Evolutionary conservation across 192 early-diverging fungal genomes (phyloP), one percentile per base, ranked within the genome.

Genomic region (Piromyces finnis): DNA sequence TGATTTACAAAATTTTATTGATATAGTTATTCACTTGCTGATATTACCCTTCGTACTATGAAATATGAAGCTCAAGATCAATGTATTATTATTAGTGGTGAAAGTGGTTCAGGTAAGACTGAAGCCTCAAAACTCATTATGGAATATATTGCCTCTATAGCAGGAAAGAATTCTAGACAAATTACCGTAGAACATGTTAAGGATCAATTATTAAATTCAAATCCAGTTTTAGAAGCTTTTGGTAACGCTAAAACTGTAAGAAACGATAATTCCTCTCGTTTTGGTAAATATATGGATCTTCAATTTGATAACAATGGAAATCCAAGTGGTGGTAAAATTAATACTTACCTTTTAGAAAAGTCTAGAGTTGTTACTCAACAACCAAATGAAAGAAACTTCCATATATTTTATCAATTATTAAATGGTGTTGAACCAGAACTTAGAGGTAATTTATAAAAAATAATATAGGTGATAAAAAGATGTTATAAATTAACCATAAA

Each of bases 381-480:
- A 18, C 83, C 83, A 79, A 39, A 79, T 18, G 88, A 89, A 80
- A 85, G 88, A n/a, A 98, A 98, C 84, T 99, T 99, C 86, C 97
- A 99, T 84, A 94, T 98, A 77, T 98, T 99, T 85, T 96, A 96
- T 83, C 95, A 96, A 83, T 88, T 95, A 29, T 90, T 90, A 82
- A 94, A 94, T 81, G 93, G 92, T 26, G 92, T 18, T 22, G 41
- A 51, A 51, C 41, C 41, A 51, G 41, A 17, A 22, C 41, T 51
- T 51, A 51, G 41, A 51, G 41, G 41, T 51, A 22, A 51, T 4
- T 35, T 7, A 35, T 35, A 7, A 3, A 35, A 35, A 7, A n/a
- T n/a, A n/a, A n/a, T n/a, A n/a, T n/a, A n/a, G n/a, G n/a, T n/a
- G n/a, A n/a, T n/a, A n/a, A n/a, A n/a, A n/a, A n/a, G n/a, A n/a